Conservation (phyloP, 179 eudicot genomes). For the Nepenthes alata region DNA sequence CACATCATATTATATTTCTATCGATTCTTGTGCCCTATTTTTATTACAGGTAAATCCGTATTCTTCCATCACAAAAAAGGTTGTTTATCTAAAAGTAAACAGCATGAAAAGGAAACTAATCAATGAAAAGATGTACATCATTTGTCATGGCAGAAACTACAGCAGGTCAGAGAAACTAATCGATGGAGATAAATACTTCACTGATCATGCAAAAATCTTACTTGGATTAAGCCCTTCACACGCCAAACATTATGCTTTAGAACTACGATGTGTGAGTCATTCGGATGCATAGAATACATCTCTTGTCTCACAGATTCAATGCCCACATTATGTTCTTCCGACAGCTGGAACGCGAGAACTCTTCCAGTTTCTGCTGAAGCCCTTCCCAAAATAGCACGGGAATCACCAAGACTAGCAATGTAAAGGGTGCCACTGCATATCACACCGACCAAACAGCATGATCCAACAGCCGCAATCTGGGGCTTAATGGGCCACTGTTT, state of each 20-base stretch:
- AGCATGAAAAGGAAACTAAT: no score
- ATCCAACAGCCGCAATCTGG: constrained; percentile 90
- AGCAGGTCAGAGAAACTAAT: no score
- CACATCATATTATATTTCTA: no score
- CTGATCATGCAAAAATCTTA: constrained; percentile 11
- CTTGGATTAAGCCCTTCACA: constrained; percentile 93
- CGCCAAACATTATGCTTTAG: constrained; percentile 97
- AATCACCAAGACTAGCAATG: constrained; percentile 81
- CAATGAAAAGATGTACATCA: no score
- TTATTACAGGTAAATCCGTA: no score
- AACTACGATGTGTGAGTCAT: constrained; percentile 76
- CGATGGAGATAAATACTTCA: not conserved
- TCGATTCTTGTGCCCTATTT: no score
- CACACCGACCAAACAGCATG: constrained; percentile 88
- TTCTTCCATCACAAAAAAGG: no score
- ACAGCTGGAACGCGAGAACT: constrained; percentile 70
- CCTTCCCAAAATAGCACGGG: constrained; percentile 94
- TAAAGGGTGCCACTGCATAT: constrained; percentile 67
- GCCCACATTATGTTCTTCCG: constrained; percentile 79
- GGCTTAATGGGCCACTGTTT: constrained; percentile 77
- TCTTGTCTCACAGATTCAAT: constrained; percentile 93
- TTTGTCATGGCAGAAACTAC: no score
- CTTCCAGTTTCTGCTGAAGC: constrained; percentile 70
- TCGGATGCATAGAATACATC: constrained; percentile 75
- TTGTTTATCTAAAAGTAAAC: no score